These are phyloP conservation scores for Rhinocladiella similis DNA, from an alignment of 2,329 filamentous ascomycete genomes.

Conservation along the genomic window DNA sequence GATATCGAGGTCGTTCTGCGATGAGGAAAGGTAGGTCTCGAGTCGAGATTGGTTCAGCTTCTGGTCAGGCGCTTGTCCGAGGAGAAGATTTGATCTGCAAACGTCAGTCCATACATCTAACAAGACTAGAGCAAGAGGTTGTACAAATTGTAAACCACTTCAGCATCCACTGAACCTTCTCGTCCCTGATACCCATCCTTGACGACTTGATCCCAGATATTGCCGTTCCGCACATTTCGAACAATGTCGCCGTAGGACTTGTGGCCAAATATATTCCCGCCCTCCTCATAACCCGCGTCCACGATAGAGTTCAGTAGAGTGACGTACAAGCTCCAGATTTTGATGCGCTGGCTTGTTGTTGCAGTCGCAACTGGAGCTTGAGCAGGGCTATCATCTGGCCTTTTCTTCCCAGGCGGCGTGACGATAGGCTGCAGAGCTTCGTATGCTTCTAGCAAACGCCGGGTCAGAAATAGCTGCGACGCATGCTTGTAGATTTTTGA, in stretches of 20 bases:
- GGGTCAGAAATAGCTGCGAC: conserved; percentile 90
- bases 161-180: conserved; percentile 88
- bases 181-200: conserved; percentile 81
- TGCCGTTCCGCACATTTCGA: conserved; percentile 80
- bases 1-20: conserved; percentile 68
- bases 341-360: conserved; percentile 80
- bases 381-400: conserved; percentile 44
- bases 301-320: conserved; percentile 89
- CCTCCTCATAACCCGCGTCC: conserved; percentile 85
- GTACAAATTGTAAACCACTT: conserved; percentile 70
- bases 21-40: conserved; percentile 82
- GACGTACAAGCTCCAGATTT: conserved; percentile 96
- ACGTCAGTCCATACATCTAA: not conserved
- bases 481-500: conserved; percentile 94
- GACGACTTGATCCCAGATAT: conserved; percentile 93
- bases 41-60: conserved; percentile 80
- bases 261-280: conserved; percentile 82
- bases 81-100: conserved; percentile 78
- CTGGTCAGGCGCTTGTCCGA: conserved; percentile 87
- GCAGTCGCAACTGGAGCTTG: conserved; percentile 76
- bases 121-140: conserved; percentile 20
- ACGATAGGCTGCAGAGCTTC: conserved; percentile 83
- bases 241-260: conserved; percentile 82
- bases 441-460: conserved; percentile 84
- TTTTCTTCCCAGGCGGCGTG: conserved; percentile 49